Percentiles rank a stretch among this genome's conserved stretches.
These are phyloP conservation scores for Fusarium decemcellulare DNA, from an alignment of 2,329 filamentous ascomycete species.

Conservation along the genomic window DNA sequence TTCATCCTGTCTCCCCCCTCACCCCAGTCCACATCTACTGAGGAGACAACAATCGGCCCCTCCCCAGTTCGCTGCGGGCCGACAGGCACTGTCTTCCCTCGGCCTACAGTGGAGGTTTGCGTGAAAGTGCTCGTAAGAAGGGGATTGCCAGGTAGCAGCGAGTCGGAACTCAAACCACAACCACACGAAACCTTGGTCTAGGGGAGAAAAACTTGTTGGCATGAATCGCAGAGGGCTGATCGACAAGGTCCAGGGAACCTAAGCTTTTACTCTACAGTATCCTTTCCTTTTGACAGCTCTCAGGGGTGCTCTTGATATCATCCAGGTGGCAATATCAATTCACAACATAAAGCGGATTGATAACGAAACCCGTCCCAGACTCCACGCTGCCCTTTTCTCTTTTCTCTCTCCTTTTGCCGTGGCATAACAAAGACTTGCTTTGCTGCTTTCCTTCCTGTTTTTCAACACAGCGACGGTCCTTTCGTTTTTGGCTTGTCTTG, in stretches of 20 bases:
- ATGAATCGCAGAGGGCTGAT: neutral
- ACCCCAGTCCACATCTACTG: too few relatives aligned
- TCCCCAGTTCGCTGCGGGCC: too few relatives aligned
- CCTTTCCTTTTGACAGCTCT: neutral
- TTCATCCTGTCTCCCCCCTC: too few relatives aligned
- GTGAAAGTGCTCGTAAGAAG: too few relatives aligned
- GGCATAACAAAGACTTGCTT: neutral
- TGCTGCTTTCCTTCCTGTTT: too few relatives aligned
- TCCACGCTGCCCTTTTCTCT: neutral
- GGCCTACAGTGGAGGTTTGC: too few relatives aligned
- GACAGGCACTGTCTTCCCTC: too few relatives aligned
- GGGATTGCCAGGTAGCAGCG: too few relatives aligned
- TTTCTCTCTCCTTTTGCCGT: neutral
- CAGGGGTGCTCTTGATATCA: neutral
- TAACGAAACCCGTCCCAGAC: neutral
- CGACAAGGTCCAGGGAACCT: neutral
- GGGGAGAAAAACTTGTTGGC: neutral
- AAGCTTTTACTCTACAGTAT: neutral
- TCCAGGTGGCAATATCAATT: neutral
- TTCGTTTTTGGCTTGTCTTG: constrained; percentile 1
- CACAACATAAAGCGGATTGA: neutral
- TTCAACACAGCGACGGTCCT: too few relatives aligned
- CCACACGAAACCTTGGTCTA: neutral
- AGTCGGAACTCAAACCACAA: too few relatives aligned
- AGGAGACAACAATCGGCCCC: too few relatives aligned